Base-by-base conservation (phyloP, 352 stramenopile genomes). In the Phytophthora palmivora region DNA sequence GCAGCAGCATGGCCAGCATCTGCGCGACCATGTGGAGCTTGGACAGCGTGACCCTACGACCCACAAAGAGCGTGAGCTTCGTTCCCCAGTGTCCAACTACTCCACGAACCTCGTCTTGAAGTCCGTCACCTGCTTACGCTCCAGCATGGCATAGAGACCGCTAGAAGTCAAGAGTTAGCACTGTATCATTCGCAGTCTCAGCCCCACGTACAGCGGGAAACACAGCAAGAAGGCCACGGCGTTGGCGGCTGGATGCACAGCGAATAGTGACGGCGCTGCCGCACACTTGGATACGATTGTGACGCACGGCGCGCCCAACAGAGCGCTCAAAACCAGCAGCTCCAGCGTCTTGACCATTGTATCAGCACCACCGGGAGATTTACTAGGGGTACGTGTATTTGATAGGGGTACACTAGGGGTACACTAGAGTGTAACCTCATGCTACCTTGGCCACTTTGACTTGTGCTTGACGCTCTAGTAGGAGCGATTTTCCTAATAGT, bases 161-260 rank as follows among this genome's bases (percentile, higher is more conserved):
- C 30, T 34, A 34, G 11, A 11, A 12, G 6, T 6, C 24, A 34
- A 12, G 30, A 9, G 30, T 34, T 34, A 34, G 30, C 30, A 34
- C 30, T 34, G 30, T 12, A 2, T 14, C 7, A 34, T 2, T 4
- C 10, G 5, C 30, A 34, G 30, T 12, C 6, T 28, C 3, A 6
- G 6, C 24, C 3, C 30, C 30, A 34, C 30, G 28, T 67, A 86
- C 74, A 79, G 45, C 26, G 82, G 82, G 49, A 84, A 87, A 65
- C 79, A 82, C 10, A 91, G 45, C 48, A 89, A 58, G 60, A 85
- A 86, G 28, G 79, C 77, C 45, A 91, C 39, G 26, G 82, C 72
- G 37, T 88, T 91, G 44, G 74, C 70, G 10, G 79, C 82, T 12
- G 79, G 82, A 62, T 91, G 82, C 41, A 84, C 53, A 5, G 82